Evolutionary conservation across 148 eudicot species (phyloP).

Genomic region (Fagopyrum homotropicum): DNA sequence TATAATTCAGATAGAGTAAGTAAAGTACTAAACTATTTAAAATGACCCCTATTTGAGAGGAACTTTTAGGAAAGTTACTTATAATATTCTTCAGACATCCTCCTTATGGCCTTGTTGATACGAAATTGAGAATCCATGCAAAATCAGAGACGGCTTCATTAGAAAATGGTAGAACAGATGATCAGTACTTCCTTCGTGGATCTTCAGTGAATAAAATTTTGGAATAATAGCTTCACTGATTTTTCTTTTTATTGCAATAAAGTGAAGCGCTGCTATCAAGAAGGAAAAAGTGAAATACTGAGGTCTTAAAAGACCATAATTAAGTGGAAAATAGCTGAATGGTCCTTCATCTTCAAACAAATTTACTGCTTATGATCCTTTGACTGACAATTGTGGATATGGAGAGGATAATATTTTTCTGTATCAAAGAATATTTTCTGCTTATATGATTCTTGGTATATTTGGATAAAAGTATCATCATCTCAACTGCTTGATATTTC

Average conservation of each 20-base stretch:
- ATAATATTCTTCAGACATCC: neutral
- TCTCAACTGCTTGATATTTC: neutral
- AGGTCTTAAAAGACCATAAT: neutral
- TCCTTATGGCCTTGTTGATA: neutral
- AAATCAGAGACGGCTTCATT: neutral
- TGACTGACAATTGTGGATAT: neutral
- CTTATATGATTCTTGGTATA: neutral
- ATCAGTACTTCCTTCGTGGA: neutral
- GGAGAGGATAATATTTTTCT: neutral
- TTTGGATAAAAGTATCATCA: neutral
- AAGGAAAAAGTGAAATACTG: neutral
- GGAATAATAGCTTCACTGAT: neutral
- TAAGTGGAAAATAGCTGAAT: neutral
- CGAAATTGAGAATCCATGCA: neutral
- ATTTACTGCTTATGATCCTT: neutral
- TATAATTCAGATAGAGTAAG: neutral
- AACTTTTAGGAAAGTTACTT: neutral
- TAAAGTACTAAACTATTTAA: neutral
- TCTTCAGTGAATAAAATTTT: neutral
- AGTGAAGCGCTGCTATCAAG: neutral
- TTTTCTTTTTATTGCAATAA: neutral
- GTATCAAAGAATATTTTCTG: neutral
- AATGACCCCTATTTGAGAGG: neutral
- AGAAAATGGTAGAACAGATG: neutral
- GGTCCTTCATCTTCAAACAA: neutral